phyloP scores from a whole-genome alignment of 2,329 filamentous ascomycete species.

The Cytospora leucostoma region DNA sequence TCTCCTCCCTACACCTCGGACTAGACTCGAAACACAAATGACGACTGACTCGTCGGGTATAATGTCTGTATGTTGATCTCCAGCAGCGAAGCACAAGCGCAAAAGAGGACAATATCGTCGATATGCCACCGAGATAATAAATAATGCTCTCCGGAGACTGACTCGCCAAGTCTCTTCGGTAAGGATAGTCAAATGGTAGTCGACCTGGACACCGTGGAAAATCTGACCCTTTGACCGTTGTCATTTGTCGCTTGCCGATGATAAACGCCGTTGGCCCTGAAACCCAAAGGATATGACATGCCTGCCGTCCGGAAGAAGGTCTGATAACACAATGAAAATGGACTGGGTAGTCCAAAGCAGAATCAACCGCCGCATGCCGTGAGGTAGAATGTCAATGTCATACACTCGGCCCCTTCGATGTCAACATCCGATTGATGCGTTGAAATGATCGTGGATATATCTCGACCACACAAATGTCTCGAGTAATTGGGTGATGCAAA shows the following conservation, averaged over 20 bases:
- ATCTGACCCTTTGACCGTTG: neutral
- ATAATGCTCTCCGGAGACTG: neutral
- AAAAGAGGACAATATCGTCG: neutral
- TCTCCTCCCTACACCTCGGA: slow-evolving; percentile 9
- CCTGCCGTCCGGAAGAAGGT: neutral
- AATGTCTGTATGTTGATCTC: slow-evolving; percentile 22
- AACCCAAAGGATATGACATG: neutral
- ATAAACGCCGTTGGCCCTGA: neutral
- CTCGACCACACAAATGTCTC: neutral
- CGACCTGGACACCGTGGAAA: neutral
- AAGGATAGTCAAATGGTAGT: neutral
- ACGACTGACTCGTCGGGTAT: slow-evolving; percentile 23
- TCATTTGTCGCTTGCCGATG: slow-evolving; percentile 6
- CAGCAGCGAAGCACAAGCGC: slow-evolving; percentile 12
- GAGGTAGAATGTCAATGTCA: neutral
- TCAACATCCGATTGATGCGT: neutral
- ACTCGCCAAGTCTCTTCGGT: neutral
- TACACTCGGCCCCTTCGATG: too few species aligned
- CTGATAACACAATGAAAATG: neutral
- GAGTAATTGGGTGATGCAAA: slow-evolving; percentile 10
- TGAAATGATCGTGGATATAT: neutral
- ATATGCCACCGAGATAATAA: neutral
- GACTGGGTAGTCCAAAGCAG: neutral
- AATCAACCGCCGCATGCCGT: slow-evolving; percentile 1
- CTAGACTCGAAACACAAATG: slow-evolving; percentile 10